Evolutionary conservation across 2,329 filamentous ascomycete genomes (phyloP).

Genomic region (Daldinia eschscholtzii): DNA sequence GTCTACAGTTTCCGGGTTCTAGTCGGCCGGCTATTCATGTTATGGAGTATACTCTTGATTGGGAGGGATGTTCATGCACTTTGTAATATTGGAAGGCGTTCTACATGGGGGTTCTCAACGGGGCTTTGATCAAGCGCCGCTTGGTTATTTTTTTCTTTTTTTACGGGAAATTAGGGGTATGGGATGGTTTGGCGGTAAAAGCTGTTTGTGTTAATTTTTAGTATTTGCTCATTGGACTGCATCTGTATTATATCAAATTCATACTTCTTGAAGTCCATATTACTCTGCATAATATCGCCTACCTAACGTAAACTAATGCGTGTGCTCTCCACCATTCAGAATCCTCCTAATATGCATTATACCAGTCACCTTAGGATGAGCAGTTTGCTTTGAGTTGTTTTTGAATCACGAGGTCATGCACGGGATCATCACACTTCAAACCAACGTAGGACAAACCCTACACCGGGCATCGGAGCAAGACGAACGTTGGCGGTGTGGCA

Average conservation of each 20-base stretch:
- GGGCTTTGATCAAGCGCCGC: constrained; percentile 33
- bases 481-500: background rate
- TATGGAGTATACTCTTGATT: background rate
- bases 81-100: background rate
- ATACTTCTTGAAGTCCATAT: background rate
- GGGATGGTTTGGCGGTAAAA: constrained; percentile 1
- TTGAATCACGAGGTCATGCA: background rate
- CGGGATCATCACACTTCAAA: background rate
- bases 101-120: constrained; percentile 11
- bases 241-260: constrained; percentile 1
- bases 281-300: background rate
- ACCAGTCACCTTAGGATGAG: background rate
- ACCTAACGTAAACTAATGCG: background rate
- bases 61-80: background rate
- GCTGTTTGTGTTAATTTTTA: background rate
- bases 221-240: constrained; percentile 11
- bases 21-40: constrained; percentile 1
- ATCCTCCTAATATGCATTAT: background rate
- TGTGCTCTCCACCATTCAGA: background rate
- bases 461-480: background rate
- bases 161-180: constrained; percentile 3
- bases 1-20: constrained; percentile 4
- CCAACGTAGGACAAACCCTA: background rate
- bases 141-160: no score
- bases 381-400: background rate